Percentiles rank a stretch among this genome's conserved stretches.
These are phyloP conservation scores for Schizosaccharomyces octosporus DNA, from an alignment of 805 yeast species.

Conservation along the genomic window DNA sequence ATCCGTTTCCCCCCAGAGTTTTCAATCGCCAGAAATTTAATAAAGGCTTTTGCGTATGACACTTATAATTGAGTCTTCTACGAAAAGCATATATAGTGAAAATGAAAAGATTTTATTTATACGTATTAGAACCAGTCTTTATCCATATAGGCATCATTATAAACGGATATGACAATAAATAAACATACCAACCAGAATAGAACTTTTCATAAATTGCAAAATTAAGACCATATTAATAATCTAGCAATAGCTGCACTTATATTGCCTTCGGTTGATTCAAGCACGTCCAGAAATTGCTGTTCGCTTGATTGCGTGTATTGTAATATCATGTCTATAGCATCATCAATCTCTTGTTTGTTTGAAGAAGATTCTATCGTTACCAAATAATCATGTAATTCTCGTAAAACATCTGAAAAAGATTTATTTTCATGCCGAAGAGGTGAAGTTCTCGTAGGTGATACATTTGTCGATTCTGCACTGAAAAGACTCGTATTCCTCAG, in stretches of 20 bases:
- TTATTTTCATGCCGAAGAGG: neutral
- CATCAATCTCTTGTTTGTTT: neutral
- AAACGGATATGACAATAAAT: neutral
- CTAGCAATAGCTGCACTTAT: neutral
- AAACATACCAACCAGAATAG: neutral
- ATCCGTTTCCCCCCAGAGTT: neutral
- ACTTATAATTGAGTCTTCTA: too few relatives aligned
- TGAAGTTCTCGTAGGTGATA: neutral
- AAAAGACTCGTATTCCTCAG: too few relatives aligned
- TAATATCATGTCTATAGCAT: neutral
- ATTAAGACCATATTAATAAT: neutral
- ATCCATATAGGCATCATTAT: too few relatives aligned
- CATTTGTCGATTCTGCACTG: too few relatives aligned
- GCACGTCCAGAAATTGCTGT: neutral
- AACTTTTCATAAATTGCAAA: neutral
- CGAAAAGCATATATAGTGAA: too few relatives aligned
- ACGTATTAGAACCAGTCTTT: too few relatives aligned
- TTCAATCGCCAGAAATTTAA: neutral
- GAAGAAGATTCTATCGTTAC: neutral
- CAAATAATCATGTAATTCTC: neutral
- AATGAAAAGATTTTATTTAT: neutral
- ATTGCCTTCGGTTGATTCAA: neutral
- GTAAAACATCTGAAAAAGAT: neutral
- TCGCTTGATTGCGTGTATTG: neutral
- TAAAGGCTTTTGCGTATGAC: neutral